These are phyloP conservation scores for Scheffersomyces insectosa DNA, from an alignment of 1,139 yeast genomes.

Conservation along the genomic window DNA sequence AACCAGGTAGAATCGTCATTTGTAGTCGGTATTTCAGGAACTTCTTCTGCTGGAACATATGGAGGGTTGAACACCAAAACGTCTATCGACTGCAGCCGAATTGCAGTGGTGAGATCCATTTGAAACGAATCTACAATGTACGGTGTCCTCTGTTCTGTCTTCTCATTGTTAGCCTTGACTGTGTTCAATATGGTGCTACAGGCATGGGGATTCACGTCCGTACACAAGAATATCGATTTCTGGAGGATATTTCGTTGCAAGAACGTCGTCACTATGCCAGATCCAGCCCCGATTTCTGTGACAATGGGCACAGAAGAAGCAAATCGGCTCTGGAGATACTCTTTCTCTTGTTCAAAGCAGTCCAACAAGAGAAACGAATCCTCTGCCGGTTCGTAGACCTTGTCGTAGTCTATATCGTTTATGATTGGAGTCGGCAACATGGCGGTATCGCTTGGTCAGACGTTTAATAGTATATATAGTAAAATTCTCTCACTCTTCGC, in stretches of 20 bases:
- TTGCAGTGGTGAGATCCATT: slow-evolving; percentile 53
- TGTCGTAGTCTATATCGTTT: slow-evolving; percentile 31
- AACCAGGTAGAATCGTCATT: slow-evolving; percentile 65
- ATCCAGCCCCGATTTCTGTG: slow-evolving; percentile 89
- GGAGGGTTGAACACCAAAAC: slow-evolving; percentile 89
- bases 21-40: slow-evolving; percentile 54
- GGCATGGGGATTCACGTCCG: slow-evolving; percentile 83
- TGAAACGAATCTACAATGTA: slow-evolving; percentile 55
- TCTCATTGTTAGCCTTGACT: slow-evolving; percentile 44
- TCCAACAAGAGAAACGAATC: slow-evolving; percentile 85
- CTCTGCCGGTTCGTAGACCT: slow-evolving; percentile 91
- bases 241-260: slow-evolving; percentile 54
- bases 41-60: slow-evolving; percentile 81
- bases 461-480: too few species aligned
- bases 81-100: slow-evolving; percentile 57
- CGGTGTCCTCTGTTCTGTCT: slow-evolving; percentile 9
- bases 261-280: slow-evolving; percentile 85
- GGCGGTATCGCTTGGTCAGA: too few species aligned
- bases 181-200: slow-evolving; percentile 58
- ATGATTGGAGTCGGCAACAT: slow-evolving; percentile 48
- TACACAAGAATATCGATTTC: slow-evolving; percentile 55
- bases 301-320: slow-evolving; percentile 49
- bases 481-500: too few species aligned
- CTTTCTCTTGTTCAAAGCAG: slow-evolving; percentile 62
- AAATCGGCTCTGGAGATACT: slow-evolving; percentile 32